Evolutionary conservation across 1,139 yeast genomes (phyloP), one percentile per base, ranked within the genome.

Genomic region (Lodderomyces pseudojiufengensis): DNA sequence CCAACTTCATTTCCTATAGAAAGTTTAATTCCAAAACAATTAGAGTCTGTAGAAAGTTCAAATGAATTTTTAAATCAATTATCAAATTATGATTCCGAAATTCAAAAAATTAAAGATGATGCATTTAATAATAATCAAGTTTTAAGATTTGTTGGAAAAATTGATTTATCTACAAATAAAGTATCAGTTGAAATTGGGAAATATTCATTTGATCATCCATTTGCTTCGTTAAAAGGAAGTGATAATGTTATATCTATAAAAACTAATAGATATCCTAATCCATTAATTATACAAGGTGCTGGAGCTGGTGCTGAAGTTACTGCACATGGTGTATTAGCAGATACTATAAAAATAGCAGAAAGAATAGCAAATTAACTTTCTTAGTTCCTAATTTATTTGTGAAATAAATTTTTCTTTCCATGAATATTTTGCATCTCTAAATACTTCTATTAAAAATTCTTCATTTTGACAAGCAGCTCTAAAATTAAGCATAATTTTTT

Each of bases 261-360:
- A 59, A 83, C 97, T 24, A 80, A 84, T 52, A 84, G 98, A 67
- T 92, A 92, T 63, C 77, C 84, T 32, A 87, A 86, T 61, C 98
- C 98, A 40, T 74, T 92, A 60, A 84, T 92, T 47, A 76, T 92
- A 49, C 98, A 92, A 72, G 98, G 99, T 63, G 98, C 98, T 29
- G 98, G 96, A 61, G 98, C 98, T 24, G 98, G 98, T 63, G 96
- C 95, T 42, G 97, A 82, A 29, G 97, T 92, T 37, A 92, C 99
- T 38, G 98, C 99, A 43, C 95, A 94, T 60, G 98, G 98, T 62
- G 97, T 94, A 33, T 74, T 92, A 52, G 95, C 95, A 36, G 98
- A 92, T 59, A 80, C 86, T 24, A 76, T 94, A 57, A 90, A 85
- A 70, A 80, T 86, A 49, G 95, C 95, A 30, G 90, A 90, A 69